Evolutionary conservation across 176 grass and related monocot species (phyloP).

Genomic region (Paspalum notatum): DNA sequence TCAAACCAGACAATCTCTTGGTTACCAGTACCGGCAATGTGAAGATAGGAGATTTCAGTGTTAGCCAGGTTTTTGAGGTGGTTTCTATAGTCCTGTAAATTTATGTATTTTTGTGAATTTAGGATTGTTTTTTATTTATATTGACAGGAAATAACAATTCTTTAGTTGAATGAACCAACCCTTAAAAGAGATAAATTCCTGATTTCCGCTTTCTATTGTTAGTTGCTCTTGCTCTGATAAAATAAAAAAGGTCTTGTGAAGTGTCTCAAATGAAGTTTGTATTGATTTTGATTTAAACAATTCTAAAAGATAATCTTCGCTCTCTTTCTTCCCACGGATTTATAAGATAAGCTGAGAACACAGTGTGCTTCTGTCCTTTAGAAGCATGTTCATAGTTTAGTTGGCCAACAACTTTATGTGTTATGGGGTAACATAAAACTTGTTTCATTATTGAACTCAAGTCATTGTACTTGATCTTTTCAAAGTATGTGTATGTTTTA

Average conservation of each 20-base stretch:
- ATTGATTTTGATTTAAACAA: not conserved
- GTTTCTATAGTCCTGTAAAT: constrained; percentile 18
- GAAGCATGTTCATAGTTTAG: constrained; percentile 26
- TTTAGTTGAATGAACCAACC: not conserved
- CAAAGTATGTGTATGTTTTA: not conserved
- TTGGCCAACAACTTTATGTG: not conserved
- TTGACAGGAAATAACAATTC: not conserved
- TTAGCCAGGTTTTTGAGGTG: constrained; percentile 93
- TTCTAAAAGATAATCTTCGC: not conserved
- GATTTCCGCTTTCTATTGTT: not conserved
- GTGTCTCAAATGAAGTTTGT: not conserved
- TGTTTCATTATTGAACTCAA: constrained; percentile 1
- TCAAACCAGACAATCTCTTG: constrained; percentile 93
- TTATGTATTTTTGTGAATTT: constrained; percentile 10
- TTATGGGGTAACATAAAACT: not conserved
- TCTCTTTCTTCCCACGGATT: not conserved
- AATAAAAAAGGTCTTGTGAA: not conserved
- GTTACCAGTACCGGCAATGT: constrained; percentile 68
- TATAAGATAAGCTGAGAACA: constrained; percentile 15
- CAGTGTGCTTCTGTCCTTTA: constrained; percentile 26
- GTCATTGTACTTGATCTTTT: constrained; percentile 5
- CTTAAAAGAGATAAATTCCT: not conserved
- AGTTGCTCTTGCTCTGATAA: not conserved
- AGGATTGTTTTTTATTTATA: not conserved
- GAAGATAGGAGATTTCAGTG: constrained; percentile 93